Evolutionary conservation across 2,329 filamentous ascomycete genomes (phyloP), one percentile per base, ranked within the genome.

Genomic region (Colletotrichum sp.): DNA sequence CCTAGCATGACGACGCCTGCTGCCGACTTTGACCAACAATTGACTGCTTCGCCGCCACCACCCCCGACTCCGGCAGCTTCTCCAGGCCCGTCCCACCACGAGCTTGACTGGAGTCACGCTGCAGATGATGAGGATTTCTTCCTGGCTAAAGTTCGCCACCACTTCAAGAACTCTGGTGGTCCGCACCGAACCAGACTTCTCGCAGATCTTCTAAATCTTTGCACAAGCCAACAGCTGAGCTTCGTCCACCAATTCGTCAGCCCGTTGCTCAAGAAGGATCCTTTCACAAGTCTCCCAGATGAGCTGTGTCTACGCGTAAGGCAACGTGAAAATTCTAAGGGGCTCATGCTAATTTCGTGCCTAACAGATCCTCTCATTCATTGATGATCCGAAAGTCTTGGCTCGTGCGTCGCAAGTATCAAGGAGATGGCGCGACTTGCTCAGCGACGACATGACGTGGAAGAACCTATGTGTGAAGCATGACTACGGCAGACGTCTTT

Each of bases 391-490:
- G 2, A 97, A 96, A 83, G 98, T 98, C 4, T 90, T 99, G 63
- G 96, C 96, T 52, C 92, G 97, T 83, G 95, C 97, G 69, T 98
- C 96, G 7, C 96, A 99, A 84, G 97, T 99, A n/a, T 99, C 97
- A 70, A 93, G 93, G 78, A 92, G 96, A 83, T 99, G 97, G 97
- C 92, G 95, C 78, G 96, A 98, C 84, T 90, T 99, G 9, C 90
- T 99, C 66, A 96, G 94, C 82, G 97, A 99, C 84, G 97, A 99
- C 84, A 96, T 98, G 86, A 98, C 97, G 1, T 99, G 97, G 97
- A 98, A 98, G 87, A 95, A 97, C 77, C 90, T 99, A 24, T 99
- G 96, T 83, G 95, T 98, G 79, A 98, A 98, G 86, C 96, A 98
- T 84, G 96, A 97, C 77, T 99, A 98, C 84, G 92, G 85, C 84